Base-by-base conservation (phyloP, 768 basidiomycete species). In the Daedaleopsis nitida region DNA sequence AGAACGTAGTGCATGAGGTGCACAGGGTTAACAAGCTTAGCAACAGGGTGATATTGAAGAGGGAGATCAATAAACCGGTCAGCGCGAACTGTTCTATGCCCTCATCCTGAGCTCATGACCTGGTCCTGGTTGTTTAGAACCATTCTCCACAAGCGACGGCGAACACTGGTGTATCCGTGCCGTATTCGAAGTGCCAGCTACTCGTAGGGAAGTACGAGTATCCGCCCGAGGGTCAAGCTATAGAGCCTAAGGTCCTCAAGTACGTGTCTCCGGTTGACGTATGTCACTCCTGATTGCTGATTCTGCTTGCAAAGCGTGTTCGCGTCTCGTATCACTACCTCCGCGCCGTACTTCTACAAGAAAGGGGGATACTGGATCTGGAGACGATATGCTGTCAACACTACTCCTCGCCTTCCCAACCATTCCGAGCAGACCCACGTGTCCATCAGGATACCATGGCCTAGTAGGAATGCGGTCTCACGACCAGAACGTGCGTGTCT, bases 101-200 rank as follows among this genome's bases (percentile, higher is more conserved):
- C 67, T 73, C 16, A 44, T 51, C 9, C 32, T 39, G 34, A 27
- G 49, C n/a, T 43, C 34, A 19, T 52, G 11, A 17, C 42, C 48
- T 6, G 9, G 51, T 24, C 13, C 39, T 50, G 35, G 47, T 37
- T 49, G 62, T 57, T 38, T 42, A 60, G 48, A 34, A 32, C 7
- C 19, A 49, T 34, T 11, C 62, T 66, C 69, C 57, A 55, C 64
- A 47, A 57, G 56, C n/a, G 38, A 59, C n/a, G 64, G 63, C 24
- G 56, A 63, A 64, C n/a, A 65, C 70, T 7, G 64, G 72, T 27
- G 67, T 58, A n/a, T 65, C 77, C 64, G 85, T 86, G 59, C 88
- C 90, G 71, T 94, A 94, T 70, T 89, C 91, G 1, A 81, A 84
- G 67, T 91, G 91, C 70, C 92, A 94, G 69, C 81, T 94, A 24